Base-by-base conservation (phyloP, 441 rosid genomes). In the Jatropha podagrica region DNA sequence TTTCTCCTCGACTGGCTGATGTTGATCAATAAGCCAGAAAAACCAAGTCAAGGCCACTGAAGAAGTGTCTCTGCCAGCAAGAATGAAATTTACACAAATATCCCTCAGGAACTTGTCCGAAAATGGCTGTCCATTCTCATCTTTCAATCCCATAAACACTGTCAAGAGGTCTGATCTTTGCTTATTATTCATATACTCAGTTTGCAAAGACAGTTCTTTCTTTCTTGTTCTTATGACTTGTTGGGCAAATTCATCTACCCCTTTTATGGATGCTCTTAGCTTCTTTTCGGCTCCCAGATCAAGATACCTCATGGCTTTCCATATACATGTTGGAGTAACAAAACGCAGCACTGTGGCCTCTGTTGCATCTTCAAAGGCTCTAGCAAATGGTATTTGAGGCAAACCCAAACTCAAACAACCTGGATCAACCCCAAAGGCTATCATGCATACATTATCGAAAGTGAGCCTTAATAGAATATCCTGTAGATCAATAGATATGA, bases 41-140 rank as follows among this genome's bases (percentile, higher is more conserved):
- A 93, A 95, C 99, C 99, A 93, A 78, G 95, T 90, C 78, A 95
- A 12, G 20, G 98, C 98, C 60, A 92, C 98, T 0, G 99, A 93
- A 10, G 98, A 93, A 38, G 99, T 93, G 76, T 95, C 99, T 81
- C 99, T 90, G 37, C 99, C 98, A 27, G 99, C 99, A 68, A 95
- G 92, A n/a, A 95, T 93, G 59, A 95, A 91, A 79, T 93, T 95
- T 15, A 93, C 95, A 66, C 98, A 92, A 2, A 95, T 91, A 81
- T 93, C 99, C 13, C 94, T 85, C 76, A 92, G 79, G 73, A 93
- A 95, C 87, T 93, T 92, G 75, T 91, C 89, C 3, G 96, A 90
- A 79, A 82, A 95, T 1, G 89, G 79, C 75, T 74, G 61, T 26
- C 89, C 95, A 3, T 85, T 59, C 65, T 89, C 98, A 40, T 89